Conservation (phyloP, 2,329 filamentous ascomycete species). For the Talaromyces sp. region DNA sequence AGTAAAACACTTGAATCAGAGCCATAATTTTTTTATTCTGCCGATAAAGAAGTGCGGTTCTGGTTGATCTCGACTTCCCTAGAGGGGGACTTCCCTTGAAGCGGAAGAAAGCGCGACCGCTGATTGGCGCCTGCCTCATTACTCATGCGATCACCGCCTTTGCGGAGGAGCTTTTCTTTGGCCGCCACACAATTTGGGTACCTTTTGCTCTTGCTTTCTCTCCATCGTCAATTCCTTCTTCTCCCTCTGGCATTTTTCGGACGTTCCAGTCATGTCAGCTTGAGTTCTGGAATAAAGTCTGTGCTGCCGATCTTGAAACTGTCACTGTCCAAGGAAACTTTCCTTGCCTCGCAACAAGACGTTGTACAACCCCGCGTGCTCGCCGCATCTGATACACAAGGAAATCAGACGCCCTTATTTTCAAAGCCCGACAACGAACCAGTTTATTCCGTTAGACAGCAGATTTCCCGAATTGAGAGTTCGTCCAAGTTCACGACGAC, state of each 20-base stretch:
- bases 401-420: background rate
- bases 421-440: background rate
- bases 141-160: conserved; percentile 17
- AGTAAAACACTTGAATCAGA: background rate
- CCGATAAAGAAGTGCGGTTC: conserved; percentile 23
- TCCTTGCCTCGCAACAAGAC: background rate
- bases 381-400: background rate
- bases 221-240: conserved; percentile 7
- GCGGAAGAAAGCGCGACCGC: conserved; percentile 26
- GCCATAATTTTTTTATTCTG: conserved; percentile 35
- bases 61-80: background rate
- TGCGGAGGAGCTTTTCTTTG: conserved; percentile 17
- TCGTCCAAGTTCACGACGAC: background rate
- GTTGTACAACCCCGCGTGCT: conserved; percentile 5
- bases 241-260: background rate
- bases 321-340: background rate
- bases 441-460: background rate
- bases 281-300: background rate
- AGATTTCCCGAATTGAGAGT: background rate
- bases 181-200: conserved; percentile 15
- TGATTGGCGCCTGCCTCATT: conserved; percentile 26
- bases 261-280: background rate
- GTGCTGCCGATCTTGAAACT: background rate
- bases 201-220: background rate
- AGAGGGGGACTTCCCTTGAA: conserved; percentile 27